Evolutionary conservation across 2,329 filamentous ascomycete species (phyloP).

Genomic region (Penicillium brevicompactum): DNA sequence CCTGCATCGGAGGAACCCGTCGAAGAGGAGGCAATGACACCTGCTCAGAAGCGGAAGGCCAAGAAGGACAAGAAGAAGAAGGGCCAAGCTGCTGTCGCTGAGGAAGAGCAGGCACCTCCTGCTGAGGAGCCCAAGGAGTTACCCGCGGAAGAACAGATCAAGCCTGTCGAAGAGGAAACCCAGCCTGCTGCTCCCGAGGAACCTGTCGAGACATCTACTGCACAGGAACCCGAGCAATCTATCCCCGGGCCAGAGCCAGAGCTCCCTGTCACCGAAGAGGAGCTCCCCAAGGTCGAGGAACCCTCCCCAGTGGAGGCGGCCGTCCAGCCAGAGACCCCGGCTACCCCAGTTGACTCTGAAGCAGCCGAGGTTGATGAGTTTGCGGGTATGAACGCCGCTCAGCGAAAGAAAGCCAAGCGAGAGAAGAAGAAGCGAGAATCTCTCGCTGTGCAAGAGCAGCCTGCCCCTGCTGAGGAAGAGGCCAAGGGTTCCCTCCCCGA

Average conservation of each 20-base stretch:
- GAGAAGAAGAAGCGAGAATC: constrained; percentile 23
- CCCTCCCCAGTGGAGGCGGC: neutral
- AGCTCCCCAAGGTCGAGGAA: neutral
- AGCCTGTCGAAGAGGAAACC: neutral
- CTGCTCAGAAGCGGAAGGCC: constrained; percentile 19
- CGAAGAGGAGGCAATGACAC: constrained; percentile 13
- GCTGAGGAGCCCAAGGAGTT: constrained; percentile 1
- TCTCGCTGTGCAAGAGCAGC: neutral
- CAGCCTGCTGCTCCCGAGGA: neutral
- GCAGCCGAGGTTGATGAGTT: neutral
- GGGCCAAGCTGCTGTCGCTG: constrained; percentile 19
- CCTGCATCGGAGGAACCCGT: constrained; percentile 1
- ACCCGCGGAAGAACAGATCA: constrained; percentile 1
- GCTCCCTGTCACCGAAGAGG: neutral
- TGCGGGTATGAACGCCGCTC: constrained; percentile 17
- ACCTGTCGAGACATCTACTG: neutral
- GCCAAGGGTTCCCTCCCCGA: neutral
- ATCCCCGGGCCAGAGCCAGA: neutral
- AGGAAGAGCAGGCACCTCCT: neutral
- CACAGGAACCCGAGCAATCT: neutral
- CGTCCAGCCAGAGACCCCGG: neutral
- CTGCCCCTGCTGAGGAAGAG: neutral
- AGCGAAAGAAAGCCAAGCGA: constrained; percentile 45
- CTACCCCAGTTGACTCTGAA: neutral
- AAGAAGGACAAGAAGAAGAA: constrained; percentile 27